phyloP scores from a whole-genome alignment of 306 rosid species.

The Dicorynia guianensis region DNA sequence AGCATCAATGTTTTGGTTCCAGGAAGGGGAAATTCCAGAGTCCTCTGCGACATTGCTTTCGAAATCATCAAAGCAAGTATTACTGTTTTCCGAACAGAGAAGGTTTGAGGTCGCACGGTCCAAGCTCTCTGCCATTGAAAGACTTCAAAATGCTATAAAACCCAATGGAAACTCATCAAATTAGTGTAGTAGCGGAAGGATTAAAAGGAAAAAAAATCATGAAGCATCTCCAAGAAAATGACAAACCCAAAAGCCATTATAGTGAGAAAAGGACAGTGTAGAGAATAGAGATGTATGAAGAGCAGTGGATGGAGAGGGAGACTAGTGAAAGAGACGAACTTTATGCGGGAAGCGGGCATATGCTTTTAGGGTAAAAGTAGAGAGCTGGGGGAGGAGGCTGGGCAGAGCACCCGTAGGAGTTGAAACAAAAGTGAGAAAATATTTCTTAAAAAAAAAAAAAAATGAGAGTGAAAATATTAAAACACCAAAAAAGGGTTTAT shows the following conservation, averaged over 20 bases:
- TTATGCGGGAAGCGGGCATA: slow-evolving; percentile 55
- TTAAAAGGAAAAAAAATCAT: slow-evolving; percentile 46
- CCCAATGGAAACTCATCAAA: slow-evolving; percentile 57
- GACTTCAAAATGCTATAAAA: slow-evolving; percentile 40
- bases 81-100: slow-evolving; percentile 54
- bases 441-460: too few species aligned
- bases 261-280: slow-evolving; percentile 4
- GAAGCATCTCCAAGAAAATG: slow-evolving; percentile 25
- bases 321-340: slow-evolving; percentile 43
- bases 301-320: slow-evolving; percentile 26
- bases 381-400: slow-evolving; percentile 33
- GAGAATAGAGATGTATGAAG: not conserved
- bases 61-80: slow-evolving; percentile 54
- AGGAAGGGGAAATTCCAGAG: slow-evolving; percentile 47
- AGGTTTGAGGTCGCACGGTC: slow-evolving; percentile 55
- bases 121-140: slow-evolving; percentile 61
- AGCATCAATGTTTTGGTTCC: slow-evolving; percentile 41
- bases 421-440: too few species aligned
- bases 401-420: slow-evolving; percentile 21
- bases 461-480: not conserved
- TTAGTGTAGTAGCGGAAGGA: slow-evolving; percentile 23
- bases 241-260: slow-evolving; percentile 41
- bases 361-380: slow-evolving; percentile 61
- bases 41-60: slow-evolving; percentile 50
- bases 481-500: not conserved